Conservation (phyloP, 2,329 filamentous ascomycete species). For the Hirsutella rhossiliensis region DNA sequence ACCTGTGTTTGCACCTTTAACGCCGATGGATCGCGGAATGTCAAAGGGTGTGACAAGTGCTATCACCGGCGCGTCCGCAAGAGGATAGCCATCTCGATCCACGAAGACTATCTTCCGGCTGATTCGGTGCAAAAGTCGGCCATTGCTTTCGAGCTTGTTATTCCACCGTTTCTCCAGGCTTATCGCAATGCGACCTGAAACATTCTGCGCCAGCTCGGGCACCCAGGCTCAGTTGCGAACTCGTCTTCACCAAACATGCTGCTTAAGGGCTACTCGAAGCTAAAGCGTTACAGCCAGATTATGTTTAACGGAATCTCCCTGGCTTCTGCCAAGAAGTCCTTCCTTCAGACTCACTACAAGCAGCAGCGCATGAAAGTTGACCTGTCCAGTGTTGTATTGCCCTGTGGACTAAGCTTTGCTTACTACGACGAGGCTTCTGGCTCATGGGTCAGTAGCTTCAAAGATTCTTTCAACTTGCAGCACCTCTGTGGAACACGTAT, state of each 20-base stretch:
- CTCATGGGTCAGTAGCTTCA: slow-evolving; percentile 2
- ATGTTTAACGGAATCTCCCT: slow-evolving; percentile 4
- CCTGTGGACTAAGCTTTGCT: slow-evolving; percentile 4
- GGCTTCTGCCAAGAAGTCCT: slow-evolving; percentile 13
- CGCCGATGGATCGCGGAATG: not conserved
- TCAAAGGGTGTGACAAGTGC: slow-evolving; percentile 7
- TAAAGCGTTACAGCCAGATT: slow-evolving; percentile 1
- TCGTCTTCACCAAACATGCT: not conserved
- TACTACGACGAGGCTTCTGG: slow-evolving; percentile 1
- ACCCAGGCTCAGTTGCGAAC: not conserved
- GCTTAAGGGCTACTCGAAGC: not conserved
- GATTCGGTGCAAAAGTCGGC: slow-evolving; percentile 15
- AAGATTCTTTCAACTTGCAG: slow-evolving; percentile 26
- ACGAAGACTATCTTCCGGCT: slow-evolving; percentile 14
- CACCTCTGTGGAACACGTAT: slow-evolving; percentile 25
- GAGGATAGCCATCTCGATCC: slow-evolving; percentile 5
- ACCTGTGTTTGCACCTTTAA: slow-evolving; percentile 7
- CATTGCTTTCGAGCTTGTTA: slow-evolving; percentile 36
- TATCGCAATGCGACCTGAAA: slow-evolving; percentile 10
- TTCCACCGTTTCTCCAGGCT: slow-evolving; percentile 29
- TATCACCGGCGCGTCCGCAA: slow-evolving; percentile 5
- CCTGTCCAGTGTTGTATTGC: not conserved
- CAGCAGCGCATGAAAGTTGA: not conserved
- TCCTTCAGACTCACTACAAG: slow-evolving; percentile 14
- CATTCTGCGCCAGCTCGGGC: slow-evolving; percentile 4